phyloP scores from a whole-genome alignment of 768 basidiomycete genomes.

The Mycena amicta region DNA sequence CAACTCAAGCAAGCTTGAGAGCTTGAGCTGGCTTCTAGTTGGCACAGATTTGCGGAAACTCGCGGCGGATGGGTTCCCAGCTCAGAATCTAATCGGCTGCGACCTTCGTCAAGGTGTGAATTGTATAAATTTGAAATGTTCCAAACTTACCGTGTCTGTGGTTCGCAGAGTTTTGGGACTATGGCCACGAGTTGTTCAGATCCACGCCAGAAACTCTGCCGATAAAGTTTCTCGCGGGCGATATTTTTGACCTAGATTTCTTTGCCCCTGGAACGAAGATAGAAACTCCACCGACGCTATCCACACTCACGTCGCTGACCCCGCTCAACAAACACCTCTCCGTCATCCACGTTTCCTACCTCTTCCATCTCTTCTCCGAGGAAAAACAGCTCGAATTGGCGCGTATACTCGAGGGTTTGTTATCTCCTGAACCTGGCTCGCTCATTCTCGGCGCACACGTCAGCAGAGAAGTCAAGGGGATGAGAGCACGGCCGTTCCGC shows the following conservation, averaged over 20 bases:
- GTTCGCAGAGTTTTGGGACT: constrained; percentile 42
- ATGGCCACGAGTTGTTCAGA: constrained; percentile 46
- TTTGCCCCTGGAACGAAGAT: constrained; percentile 21
- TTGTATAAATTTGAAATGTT: not conserved
- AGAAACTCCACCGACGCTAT: not conserved
- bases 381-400: not conserved
- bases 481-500: not conserved
- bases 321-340: not conserved
- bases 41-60: not conserved
- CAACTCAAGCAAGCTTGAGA: not conserved
- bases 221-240: constrained; percentile 42
- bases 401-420: not conserved
- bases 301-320: not conserved
- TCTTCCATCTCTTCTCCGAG: constrained; percentile 2
- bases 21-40: not conserved
- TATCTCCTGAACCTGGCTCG: not conserved
- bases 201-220: constrained; percentile 40
- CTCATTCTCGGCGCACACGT: not conserved
- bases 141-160: not conserved
- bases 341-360: not conserved
- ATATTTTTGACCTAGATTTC: constrained; percentile 39
- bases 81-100: not conserved
- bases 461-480: not conserved
- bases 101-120: not conserved
- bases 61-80: not conserved